Evolutionary conservation across 805 yeast species (phyloP), one percentile per base, ranked within the genome.

Genomic region (Metschnikowia matae): DNA sequence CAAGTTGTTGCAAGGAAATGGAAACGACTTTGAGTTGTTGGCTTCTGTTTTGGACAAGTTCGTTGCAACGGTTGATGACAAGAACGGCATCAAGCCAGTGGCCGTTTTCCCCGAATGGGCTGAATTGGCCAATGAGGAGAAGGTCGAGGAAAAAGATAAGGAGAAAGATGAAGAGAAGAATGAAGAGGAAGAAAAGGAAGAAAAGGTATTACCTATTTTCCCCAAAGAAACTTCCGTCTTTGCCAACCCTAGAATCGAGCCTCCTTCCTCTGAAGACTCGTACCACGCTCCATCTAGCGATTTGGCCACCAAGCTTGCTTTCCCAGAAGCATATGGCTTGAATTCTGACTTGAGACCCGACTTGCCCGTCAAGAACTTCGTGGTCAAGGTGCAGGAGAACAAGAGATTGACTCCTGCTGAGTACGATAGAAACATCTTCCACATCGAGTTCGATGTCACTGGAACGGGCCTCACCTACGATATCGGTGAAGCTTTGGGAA

Each of bases 401-500:
- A 85, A 83, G 73, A 82, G 98, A 62, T 85, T 92, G 54, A 92
- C 98, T 17, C 97, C 98, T 5, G 63, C 62, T 35, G 91, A 88
- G 61, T 92, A 92, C 70, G 89, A 88, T 54, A 88, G 98, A 74
- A 87, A 92, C 71, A 91, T 92, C 61, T 92, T 92, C 89, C 96
- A 92, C 65, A 86, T 92, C 59, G 98, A 92, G 72, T 89, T 92
- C 59, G 98, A 92, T 66, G 81, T 85, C 64, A 70, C 90, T 42
- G 96, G 95, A 48, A 90, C 97, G 35, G 97, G 96, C 23, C 76
- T 92, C 64, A 88, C 82, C 45, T 92, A 92, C 66, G 94, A 85
- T 56, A 89, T 92, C 64, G 98, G 98, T 66, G 98, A 92, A 76
- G 97, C 98, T 18, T 80, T 92, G 53, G 98, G 98, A 63, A 81